Percentiles rank a stretch among this genome's conserved stretches.
These are phyloP conservation scores for Hydrangea macrophylla DNA, from an alignment of 148 eudicot genomes.

Conservation along the genomic window DNA sequence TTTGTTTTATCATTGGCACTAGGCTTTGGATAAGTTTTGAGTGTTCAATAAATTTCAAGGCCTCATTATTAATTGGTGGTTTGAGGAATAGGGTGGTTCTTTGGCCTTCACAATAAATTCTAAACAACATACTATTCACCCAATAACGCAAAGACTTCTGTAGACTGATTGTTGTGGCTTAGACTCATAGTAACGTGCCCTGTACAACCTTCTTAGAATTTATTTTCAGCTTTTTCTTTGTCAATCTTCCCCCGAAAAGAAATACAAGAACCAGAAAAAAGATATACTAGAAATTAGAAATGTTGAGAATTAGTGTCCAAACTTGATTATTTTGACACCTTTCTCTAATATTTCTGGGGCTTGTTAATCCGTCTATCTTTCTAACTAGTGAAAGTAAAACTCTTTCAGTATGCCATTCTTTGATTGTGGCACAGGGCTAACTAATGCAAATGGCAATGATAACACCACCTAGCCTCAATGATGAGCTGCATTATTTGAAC, in stretches of 20 bases:
- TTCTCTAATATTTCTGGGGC: neutral
- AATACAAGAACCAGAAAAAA: neutral
- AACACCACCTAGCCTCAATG: conserved; percentile 83
- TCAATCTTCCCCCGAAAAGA: neutral
- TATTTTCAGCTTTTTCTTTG: neutral
- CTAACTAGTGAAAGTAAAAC: neutral
- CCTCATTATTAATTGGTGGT: too few relatives aligned
- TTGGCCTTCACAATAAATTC: too few relatives aligned
- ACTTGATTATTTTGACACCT: neutral
- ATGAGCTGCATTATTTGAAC: conserved; percentile 84
- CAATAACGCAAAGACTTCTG: too few relatives aligned
- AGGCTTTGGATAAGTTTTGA: too few relatives aligned
- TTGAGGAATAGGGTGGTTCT: too few relatives aligned
- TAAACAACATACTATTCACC: too few relatives aligned
- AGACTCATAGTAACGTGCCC: too few relatives aligned
- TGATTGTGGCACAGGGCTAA: conserved; percentile 45
- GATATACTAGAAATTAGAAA: too few relatives aligned
- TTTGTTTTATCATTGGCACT: too few relatives aligned
- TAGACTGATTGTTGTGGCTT: too few relatives aligned
- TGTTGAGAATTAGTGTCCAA: neutral
- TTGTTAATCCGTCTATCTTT: neutral
- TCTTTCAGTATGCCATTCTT: neutral
- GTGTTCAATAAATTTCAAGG: too few relatives aligned
- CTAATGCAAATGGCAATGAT: conserved; percentile 94
- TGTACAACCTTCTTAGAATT: too few relatives aligned